These are phyloP conservation scores for Trichoderma orchidacearum DNA, from an alignment of 495 filamentous ascomycete genomes.

Conservation along the genomic window DNA sequence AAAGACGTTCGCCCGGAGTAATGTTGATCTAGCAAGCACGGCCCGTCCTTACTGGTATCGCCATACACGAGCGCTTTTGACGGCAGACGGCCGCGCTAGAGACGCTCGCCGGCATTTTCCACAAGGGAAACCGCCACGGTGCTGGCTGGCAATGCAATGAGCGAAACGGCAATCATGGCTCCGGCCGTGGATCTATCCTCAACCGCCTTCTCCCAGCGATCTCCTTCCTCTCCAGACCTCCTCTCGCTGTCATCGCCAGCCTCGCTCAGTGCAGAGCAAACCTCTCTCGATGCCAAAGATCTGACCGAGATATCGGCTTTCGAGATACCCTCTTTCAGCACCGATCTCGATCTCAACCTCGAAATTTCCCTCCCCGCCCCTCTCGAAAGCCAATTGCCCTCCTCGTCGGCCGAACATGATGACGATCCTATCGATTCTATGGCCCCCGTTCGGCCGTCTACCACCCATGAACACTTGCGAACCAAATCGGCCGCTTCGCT, in stretches of 20 bases:
- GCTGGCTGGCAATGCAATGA: conserved; percentile 27
- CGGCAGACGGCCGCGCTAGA: neutral
- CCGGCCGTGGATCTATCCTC: conserved; percentile 14
- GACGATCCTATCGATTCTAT: too few relatives aligned
- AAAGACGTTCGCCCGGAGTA: too few relatives aligned
- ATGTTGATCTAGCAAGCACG: neutral
- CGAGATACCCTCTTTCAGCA: conserved; percentile 30
- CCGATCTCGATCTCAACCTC: conserved; percentile 18
- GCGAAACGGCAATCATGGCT: conserved; percentile 25
- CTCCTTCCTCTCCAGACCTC: conserved; percentile 21
- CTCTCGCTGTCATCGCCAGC: conserved; percentile 5
- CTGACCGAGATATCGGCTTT: conserved; percentile 23
- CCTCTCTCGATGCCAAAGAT: conserved; percentile 13
- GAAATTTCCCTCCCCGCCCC: conserved; percentile 17
- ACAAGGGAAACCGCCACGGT: neutral
- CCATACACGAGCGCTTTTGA: neutral
- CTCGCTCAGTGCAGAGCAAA: conserved; percentile 8
- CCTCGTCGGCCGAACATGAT: neutral
- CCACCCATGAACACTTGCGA: neutral
- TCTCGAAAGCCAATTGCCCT: conserved; percentile 8
- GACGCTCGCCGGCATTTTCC: neutral
- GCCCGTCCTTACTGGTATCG: neutral
- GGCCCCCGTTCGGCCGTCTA: neutral
- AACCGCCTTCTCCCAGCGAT: conserved; percentile 18
- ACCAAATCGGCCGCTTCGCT: neutral